phyloP scores from a whole-genome alignment of 768 basidiomycete genomes.

The Tricholoma sp. region DNA sequence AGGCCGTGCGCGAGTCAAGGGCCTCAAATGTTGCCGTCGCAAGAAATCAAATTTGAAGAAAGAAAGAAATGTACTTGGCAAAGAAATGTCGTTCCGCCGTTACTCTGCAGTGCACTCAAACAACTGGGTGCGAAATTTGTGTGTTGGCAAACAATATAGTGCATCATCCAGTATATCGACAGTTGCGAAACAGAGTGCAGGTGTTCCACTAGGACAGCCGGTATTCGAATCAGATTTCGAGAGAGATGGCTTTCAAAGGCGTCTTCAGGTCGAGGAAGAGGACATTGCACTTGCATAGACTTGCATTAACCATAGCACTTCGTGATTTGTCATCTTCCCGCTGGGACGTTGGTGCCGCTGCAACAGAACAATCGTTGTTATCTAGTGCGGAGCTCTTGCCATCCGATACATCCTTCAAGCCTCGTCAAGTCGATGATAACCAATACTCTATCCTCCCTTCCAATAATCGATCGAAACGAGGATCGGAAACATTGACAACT shows the following conservation, averaged over 20 bases:
- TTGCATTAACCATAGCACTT: constrained; percentile 18
- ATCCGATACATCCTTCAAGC: not conserved
- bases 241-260: constrained; percentile 14
- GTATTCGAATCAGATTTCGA: not conserved
- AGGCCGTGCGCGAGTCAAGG: not conserved
- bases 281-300: constrained; percentile 22
- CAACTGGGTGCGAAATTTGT: not conserved
- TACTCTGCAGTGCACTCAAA: constrained; percentile 8
- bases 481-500: constrained; percentile 27
- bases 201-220: not conserved
- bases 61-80: not conserved
- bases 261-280: constrained; percentile 22
- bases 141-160: not conserved
- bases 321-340: constrained; percentile 3
- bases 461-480: constrained; percentile 20
- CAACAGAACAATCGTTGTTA: constrained; percentile 2
- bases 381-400: constrained; percentile 14
- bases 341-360: constrained; percentile 11
- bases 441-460: not conserved
- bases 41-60: not conserved
- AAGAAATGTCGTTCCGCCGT: constrained; percentile 9
- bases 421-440: not conserved
- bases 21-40: not conserved
- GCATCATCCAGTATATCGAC: not conserved
- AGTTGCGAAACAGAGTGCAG: not conserved